phyloP scores from a whole-genome alignment of 2,329 filamentous ascomycete genomes.

The Beauveria asiatica region DNA sequence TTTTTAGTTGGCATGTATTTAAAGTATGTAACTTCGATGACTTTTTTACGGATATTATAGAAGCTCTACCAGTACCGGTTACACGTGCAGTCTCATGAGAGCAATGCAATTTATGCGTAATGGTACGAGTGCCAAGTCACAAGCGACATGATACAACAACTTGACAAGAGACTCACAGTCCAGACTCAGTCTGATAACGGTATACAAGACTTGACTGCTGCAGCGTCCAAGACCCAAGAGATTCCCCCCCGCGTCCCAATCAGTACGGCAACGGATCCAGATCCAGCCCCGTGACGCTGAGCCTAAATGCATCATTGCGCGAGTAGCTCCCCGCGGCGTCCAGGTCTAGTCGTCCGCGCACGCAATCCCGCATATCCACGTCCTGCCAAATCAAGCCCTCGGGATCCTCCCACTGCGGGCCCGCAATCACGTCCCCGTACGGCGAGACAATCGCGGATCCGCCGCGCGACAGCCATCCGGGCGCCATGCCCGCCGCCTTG shows the following conservation, averaged over 20 bases:
- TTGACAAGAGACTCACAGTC: too few relatives aligned
- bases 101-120: too few relatives aligned
- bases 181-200: too few relatives aligned
- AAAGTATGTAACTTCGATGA: too few relatives aligned
- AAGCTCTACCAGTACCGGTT: too few relatives aligned
- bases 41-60: too few relatives aligned
- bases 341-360: constrained; percentile 70
- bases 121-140: too few relatives aligned
- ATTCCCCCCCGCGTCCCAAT: neutral
- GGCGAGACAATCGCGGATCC: constrained; percentile 79
- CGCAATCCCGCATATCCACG: constrained; percentile 81
- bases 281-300: constrained; percentile 50
- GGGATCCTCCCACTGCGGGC: constrained; percentile 76
- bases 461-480: constrained; percentile 51
- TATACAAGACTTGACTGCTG: too few relatives aligned
- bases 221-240: neutral
- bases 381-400: constrained; percentile 60
- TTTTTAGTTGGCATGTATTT: neutral
- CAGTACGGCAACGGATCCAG: constrained; percentile 48
- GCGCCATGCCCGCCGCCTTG: constrained; percentile 12
- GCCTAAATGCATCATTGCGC: constrained; percentile 56
- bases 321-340: constrained; percentile 84
- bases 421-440: constrained; percentile 68
- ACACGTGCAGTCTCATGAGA: too few relatives aligned
- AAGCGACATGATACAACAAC: too few relatives aligned